Evolutionary conservation across 2,329 filamentous ascomycete genomes (phyloP).

Genomic region (Epichloe aotearoae): DNA sequence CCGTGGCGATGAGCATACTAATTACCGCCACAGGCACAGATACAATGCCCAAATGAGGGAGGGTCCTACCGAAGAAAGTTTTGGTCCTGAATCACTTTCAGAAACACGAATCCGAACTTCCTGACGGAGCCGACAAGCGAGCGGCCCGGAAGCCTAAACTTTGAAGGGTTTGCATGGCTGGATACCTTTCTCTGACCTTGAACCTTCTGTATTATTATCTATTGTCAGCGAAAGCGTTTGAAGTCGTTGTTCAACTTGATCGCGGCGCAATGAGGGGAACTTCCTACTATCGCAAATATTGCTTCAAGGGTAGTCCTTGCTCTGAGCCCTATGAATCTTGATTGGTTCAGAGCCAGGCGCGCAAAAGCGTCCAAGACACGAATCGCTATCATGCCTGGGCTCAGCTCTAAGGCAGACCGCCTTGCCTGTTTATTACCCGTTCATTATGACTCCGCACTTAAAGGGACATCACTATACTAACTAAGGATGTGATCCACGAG

Average conservation of each 20-base stretch:
- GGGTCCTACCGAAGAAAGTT: neutral
- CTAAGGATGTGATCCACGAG: too few species aligned
- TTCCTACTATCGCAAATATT: too few species aligned
- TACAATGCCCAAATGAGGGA: too few species aligned
- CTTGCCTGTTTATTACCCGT: neutral
- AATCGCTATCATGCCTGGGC: neutral
- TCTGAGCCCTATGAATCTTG: neutral
- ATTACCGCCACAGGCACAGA: too few species aligned
- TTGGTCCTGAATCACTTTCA: neutral
- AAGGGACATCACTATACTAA: too few species aligned
- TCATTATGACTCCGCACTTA: too few species aligned
- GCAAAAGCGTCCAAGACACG: neutral
- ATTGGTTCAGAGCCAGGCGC: neutral
- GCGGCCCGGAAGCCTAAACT: conserved; percentile 1
- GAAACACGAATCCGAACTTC: neutral
- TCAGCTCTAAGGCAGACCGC: neutral
- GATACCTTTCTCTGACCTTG: neutral
- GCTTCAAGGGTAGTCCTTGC: neutral
- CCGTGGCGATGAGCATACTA: too few species aligned
- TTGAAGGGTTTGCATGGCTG: neutral
- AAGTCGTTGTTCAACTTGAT: too few species aligned
- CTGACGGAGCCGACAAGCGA: neutral
- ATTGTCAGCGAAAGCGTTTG: neutral
- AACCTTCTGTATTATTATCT: neutral
- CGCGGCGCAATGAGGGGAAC: too few species aligned